Evolutionary conservation across 768 basidiomycete species (phyloP).

Genomic region (Butyriboletus loyo): DNA sequence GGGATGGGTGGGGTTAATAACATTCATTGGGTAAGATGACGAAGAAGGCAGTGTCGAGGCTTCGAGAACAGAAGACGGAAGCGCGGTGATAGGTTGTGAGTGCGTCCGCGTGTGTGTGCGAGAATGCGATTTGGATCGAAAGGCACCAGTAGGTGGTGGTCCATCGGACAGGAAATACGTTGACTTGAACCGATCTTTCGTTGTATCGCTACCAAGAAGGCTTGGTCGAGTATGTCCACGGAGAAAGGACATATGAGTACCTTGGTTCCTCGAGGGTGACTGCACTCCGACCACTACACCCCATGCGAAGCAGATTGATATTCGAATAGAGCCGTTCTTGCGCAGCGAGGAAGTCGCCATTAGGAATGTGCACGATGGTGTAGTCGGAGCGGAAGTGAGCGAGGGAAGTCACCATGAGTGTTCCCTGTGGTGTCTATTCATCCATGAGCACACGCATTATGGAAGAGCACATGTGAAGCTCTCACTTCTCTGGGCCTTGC

Average conservation of each 20-base stretch:
- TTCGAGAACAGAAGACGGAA: conserved; percentile 22
- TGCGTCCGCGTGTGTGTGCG: conserved; percentile 29
- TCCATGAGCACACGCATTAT: conserved; percentile 4
- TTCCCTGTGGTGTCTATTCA: conserved; percentile 57
- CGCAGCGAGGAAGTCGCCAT: conserved; percentile 57
- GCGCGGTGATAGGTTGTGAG: conserved; percentile 25
- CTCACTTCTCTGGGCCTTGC: conserved; percentile 69
- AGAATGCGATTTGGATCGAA: conserved; percentile 30
- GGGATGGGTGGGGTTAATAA: conserved; percentile 10
- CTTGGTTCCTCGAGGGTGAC: conserved; percentile 76
- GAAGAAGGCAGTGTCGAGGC: conserved; percentile 23
- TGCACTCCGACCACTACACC: conserved; percentile 74
- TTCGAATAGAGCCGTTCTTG: conserved; percentile 74
- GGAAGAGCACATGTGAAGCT: not conserved
- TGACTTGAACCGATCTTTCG: conserved; percentile 75
- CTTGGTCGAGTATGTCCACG: conserved; percentile 6
- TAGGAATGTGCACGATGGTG: conserved; percentile 76
- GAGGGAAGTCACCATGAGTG: conserved; percentile 78
- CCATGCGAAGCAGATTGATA: conserved; percentile 82
- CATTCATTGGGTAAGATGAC: conserved; percentile 21
- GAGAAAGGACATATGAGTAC: conserved; percentile 26
- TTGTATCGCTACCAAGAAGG: conserved; percentile 54
- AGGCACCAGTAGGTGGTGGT: conserved; percentile 17
- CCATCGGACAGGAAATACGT: conserved; percentile 59
- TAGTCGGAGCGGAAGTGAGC: conserved; percentile 87